Evolutionary conservation across 106 monocot species (phyloP).

Genomic region (Cymbidium sinense): DNA sequence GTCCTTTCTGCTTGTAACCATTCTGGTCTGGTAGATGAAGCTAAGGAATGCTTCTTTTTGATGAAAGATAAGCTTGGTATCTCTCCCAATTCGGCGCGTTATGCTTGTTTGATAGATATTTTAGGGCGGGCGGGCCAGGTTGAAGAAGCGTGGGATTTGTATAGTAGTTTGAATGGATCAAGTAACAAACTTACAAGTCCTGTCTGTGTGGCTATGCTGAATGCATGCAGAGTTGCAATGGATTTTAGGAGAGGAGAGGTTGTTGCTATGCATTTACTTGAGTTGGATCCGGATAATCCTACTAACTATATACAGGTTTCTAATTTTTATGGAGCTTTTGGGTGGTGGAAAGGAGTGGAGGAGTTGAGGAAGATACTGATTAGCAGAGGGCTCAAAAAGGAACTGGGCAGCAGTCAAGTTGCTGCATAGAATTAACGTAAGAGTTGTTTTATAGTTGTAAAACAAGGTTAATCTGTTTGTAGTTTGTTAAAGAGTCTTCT

Average conservation of each 20-base stretch:
- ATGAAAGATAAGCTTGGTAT: constrained; percentile 32
- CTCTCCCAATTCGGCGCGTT: constrained; percentile 36
- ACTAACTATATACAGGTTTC: constrained; percentile 35
- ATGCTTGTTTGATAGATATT: constrained; percentile 43
- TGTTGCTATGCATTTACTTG: constrained; percentile 19
- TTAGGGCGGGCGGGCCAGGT: constrained; percentile 36
- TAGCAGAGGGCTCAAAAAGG: constrained; percentile 29
- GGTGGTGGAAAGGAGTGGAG: constrained; percentile 30
- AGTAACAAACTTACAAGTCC: constrained; percentile 5
- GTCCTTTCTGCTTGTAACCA: constrained; percentile 42
- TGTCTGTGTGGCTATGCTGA: constrained; percentile 44
- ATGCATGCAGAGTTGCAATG: constrained; percentile 28
- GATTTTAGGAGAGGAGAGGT: constrained; percentile 27
- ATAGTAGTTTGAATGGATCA: constrained; percentile 11
- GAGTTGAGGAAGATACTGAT: constrained; percentile 25
- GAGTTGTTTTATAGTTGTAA: background rate
- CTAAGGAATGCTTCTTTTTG: constrained; percentile 12
- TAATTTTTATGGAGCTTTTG: constrained; percentile 41
- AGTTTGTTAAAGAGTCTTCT: background rate
- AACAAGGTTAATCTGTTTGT: background rate
- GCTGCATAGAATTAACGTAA: background rate
- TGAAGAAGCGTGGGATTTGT: constrained; percentile 46
- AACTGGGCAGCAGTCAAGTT: constrained; percentile 27
- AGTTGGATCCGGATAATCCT: constrained; percentile 28
- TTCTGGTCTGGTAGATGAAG: constrained; percentile 42